Base-by-base conservation (phyloP, 108 stramenopile species). In the Nitzschia sp. region DNA sequence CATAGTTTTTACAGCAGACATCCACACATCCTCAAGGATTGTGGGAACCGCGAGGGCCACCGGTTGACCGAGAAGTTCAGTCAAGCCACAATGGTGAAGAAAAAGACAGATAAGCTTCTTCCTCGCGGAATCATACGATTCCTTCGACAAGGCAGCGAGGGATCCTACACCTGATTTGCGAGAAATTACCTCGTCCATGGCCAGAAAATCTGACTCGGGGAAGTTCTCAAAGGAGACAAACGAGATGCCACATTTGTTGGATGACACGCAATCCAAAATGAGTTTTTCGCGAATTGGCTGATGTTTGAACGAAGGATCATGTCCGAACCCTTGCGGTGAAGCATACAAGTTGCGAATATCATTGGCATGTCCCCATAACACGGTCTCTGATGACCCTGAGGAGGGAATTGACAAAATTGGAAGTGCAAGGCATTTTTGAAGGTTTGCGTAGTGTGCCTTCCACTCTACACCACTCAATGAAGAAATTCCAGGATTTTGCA, bases 1-100 rank as follows among this genome's bases (percentile, higher is more conserved):
- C 78, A 90, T 73, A n/a, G 89, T 75, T 40, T 69, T 69, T 17
- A 78, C 62, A 24, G 85, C 81, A 40, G 59, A 38, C 29, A n/a
- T 46, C 77, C 83, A 86, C 20, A 86, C 55, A 42, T 62, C 56
- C 22, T 68, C 11, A 21, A 75, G 55, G 51, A 41, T 39, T 10
- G 51, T 60, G 14, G 70, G 56, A 20, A 69, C 44, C 9, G 61
- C 67, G 46, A 56, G 60, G n/a, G 52, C 70, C 22, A 12, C 1
- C 2, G 29, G 8, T 11, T 53, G 10, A 15, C 14, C 10, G 38
- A 56, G 14, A 0, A 7, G 11, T 29, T 44, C 20, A 19, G 29
- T 10, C n/a, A 42, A 21, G 46, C 74, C 69, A 52, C 51, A 61
- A 53, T 86, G 84, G 56, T 85, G 78, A 15, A 89, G 15, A n/a